These are phyloP conservation scores for Saccharum hybrid DNA, from an alignment of 202 grass and related monocot species.

Conservation along the genomic window DNA sequence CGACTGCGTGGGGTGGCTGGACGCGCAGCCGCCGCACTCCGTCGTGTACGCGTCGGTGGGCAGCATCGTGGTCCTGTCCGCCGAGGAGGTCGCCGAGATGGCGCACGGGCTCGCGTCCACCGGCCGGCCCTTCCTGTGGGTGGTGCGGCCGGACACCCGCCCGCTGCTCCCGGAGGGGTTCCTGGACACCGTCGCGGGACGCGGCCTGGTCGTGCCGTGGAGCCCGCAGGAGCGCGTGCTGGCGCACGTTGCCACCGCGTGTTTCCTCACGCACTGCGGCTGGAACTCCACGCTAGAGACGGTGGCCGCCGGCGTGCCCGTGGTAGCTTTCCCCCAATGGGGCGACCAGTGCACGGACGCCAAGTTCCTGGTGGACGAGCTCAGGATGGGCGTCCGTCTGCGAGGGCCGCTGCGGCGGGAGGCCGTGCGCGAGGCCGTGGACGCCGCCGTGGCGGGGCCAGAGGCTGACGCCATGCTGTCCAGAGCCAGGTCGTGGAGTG, in stretches of 20 bases:
- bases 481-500: background rate
- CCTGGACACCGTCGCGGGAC: background rate
- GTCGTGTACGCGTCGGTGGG: constrained; percentile 64
- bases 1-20: constrained; percentile 49
- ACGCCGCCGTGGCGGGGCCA: background rate
- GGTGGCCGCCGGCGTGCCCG: background rate
- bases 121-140: too few relatives aligned
- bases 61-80: constrained; percentile 45
- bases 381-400: background rate
- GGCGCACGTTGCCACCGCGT: constrained; percentile 7
- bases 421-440: background rate
- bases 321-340: background rate
- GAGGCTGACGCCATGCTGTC: background rate
- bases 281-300: constrained; percentile 80
- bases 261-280: constrained; percentile 76
- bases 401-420: too few relatives aligned
- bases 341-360: background rate
- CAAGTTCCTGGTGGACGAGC: background rate
- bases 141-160: background rate
- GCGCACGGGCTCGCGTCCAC: background rate
- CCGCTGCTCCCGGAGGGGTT: background rate
- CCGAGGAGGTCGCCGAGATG: constrained; percentile 8
- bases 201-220: background rate
- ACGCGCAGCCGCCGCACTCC: constrained; percentile 30
- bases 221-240: background rate